Evolutionary conservation across 805 yeast species (phyloP).

Genomic region (Metschnikowia shivogae): DNA sequence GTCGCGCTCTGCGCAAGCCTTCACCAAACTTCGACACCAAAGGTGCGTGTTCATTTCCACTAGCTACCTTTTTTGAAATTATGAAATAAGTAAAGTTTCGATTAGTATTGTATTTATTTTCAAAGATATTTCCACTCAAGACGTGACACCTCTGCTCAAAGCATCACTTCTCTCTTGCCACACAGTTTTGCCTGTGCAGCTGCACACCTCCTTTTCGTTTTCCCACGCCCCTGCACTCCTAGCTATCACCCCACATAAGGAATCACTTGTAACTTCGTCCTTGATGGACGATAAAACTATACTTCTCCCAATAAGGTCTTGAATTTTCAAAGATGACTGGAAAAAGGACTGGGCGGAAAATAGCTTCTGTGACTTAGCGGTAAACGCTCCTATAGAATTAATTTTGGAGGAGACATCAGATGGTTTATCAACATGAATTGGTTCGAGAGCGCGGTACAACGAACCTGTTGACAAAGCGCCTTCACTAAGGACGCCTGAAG

Average conservation of each 20-base stretch:
- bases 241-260: constrained; percentile 84
- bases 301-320: constrained; percentile 69
- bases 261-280: constrained; percentile 38
- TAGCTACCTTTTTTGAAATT: too few relatives aligned
- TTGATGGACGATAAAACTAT: constrained; percentile 43
- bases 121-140: not conserved
- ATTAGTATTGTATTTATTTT: too few relatives aligned
- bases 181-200: constrained; percentile 90
- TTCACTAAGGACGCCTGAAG: constrained; percentile 69
- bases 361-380: constrained; percentile 3
- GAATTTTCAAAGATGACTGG: constrained; percentile 44
- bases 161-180: constrained; percentile 95
- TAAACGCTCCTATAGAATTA: constrained; percentile 33
- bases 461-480: constrained; percentile 69
- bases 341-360: constrained; percentile 37
- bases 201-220: constrained; percentile 87
- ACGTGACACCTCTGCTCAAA: constrained; percentile 48
- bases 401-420: constrained; percentile 26
- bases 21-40: not conserved
- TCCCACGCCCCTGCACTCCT: constrained; percentile 98
- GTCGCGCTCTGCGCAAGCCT: constrained; percentile 2
- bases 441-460: constrained; percentile 41
- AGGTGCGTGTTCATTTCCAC: not conserved
- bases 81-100: not conserved
- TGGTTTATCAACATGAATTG: constrained; percentile 30